These are phyloP conservation scores for Triadica sebifera DNA, from an alignment of 345 rosid species.

Conservation along the genomic window DNA sequence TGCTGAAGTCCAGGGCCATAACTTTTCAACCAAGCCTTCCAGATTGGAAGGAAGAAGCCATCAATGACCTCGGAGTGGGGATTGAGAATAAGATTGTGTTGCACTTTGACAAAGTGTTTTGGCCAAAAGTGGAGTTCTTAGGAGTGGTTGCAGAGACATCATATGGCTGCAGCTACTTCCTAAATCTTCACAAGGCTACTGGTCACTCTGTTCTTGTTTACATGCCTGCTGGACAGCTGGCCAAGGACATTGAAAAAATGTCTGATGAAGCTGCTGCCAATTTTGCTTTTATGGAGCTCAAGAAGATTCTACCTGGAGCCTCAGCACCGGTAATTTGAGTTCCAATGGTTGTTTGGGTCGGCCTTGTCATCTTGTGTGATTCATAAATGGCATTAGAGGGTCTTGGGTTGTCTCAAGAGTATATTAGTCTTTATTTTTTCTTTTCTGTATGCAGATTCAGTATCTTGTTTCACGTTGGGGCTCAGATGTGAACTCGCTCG, in stretches of 20 bases:
- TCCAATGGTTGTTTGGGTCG: background rate
- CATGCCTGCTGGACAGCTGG: constrained; percentile 98
- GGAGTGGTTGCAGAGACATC: constrained; percentile 92
- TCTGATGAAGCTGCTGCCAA: constrained; percentile 92
- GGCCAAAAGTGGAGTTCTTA: constrained; percentile 98
- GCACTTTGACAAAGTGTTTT: constrained; percentile 83
- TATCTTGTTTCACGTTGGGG: constrained; percentile 81
- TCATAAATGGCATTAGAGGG: background rate
- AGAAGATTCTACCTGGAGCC: constrained; percentile 86
- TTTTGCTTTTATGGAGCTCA: constrained; percentile 75
- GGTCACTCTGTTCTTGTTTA: constrained; percentile 84
- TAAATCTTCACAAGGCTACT: constrained; percentile 97
- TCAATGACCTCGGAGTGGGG: constrained; percentile 83
- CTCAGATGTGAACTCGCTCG: constrained; percentile 67
- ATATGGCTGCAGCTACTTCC: constrained; percentile 87
- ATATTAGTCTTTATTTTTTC: background rate
- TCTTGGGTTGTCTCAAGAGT: too few relatives aligned
- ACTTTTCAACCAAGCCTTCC: constrained; percentile 82
- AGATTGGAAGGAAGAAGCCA: constrained; percentile 95
- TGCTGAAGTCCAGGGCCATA: constrained; percentile 63
- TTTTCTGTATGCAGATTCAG: constrained; percentile 50
- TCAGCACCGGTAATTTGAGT: constrained; percentile 47
- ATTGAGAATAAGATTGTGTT: constrained; percentile 80
- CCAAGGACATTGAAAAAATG: constrained; percentile 94
- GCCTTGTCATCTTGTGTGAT: background rate